These are phyloP conservation scores for Flaveria robusta DNA, from an alignment of 129 eudicot species.

Conservation along the genomic window DNA sequence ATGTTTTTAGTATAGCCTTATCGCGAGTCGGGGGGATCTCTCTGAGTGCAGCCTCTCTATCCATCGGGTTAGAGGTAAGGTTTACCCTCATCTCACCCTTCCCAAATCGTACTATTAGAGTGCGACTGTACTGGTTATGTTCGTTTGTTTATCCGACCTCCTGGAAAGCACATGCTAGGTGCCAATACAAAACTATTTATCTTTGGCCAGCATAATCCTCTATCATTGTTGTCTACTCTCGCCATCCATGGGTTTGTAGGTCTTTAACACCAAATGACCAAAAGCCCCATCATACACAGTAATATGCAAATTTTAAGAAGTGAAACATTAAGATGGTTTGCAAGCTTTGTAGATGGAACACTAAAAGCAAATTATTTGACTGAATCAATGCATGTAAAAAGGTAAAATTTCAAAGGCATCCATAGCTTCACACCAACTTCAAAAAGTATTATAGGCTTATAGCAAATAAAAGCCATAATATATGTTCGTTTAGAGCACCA, in stretches of 20 bases:
- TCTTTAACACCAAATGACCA: neutral
- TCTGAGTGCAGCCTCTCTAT: no score
- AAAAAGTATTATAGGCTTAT: conserved; percentile 2
- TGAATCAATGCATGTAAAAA: neutral
- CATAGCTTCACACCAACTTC: neutral
- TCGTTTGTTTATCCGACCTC: neutral
- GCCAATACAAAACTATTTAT: neutral
- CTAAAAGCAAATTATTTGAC: neutral
- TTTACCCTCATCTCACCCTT: no score
- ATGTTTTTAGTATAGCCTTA: no score
- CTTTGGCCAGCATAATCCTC: neutral
- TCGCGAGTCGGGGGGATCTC: no score
- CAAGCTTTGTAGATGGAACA: neutral
- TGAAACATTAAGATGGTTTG: neutral
- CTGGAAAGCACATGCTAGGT: neutral
- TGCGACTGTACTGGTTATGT: neutral
- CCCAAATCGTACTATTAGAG: no score
- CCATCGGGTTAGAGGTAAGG: no score
- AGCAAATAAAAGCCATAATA: neutral
- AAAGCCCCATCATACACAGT: neutral
- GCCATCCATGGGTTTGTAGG: neutral
- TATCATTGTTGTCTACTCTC: neutral
- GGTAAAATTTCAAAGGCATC: neutral
- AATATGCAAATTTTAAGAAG: neutral
- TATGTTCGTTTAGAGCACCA: neutral